Base-by-base conservation (phyloP, 176 grass and related monocot genomes). In the Triticum dicoccoides region DNA sequence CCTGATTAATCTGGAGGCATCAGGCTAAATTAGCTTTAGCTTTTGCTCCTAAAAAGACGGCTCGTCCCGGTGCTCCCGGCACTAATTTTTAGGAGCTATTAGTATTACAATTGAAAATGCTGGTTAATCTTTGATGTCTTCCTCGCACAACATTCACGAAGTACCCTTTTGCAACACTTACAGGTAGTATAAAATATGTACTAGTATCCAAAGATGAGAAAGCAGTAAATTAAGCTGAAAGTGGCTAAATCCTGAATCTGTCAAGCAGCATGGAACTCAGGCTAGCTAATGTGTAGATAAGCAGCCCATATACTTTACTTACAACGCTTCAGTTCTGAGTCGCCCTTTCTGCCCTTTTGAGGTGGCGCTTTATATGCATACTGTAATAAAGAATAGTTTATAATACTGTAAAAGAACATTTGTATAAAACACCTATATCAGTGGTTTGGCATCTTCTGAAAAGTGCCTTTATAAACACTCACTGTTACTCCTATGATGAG, bases 181-280 rank as follows among this genome's bases (percentile, higher is more conserved):
- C 17, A 63, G 77, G 20, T 32, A 86, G 32, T 41, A 44, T 80
- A 80, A 79, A 56, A 67, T 67, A 77, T 33, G 18, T 29, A 42
- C 6, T 38, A 45, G 49, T 51, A 5, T 24, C 5, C 7, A 77
- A 65, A 20, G 39, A 73, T 24, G 18, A 80, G 54, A 75, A n/a
- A 45, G 21, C 85, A 64, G 21, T 30, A 29, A 25, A 21, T 52
- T 13, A 65, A 74, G 23, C 18, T 13, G 30, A 64, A 81, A 87
- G 69, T 65, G 24, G 69, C 35, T 27, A 75, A 75, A 81, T 65
- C 85, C 63, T 65, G 72, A 75, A 81, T 75, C 85, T 75, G 85
- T 42, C 61, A 75, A 87, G 41, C 30, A 65, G 41, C 68, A 32
- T 73, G 67, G 54, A 61, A 49, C 77, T 80, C 77, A 27, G 27